phyloP scores from a whole-genome alignment of 2,329 filamentous ascomycete species.

The Pseudogymnoascus pannorum region DNA sequence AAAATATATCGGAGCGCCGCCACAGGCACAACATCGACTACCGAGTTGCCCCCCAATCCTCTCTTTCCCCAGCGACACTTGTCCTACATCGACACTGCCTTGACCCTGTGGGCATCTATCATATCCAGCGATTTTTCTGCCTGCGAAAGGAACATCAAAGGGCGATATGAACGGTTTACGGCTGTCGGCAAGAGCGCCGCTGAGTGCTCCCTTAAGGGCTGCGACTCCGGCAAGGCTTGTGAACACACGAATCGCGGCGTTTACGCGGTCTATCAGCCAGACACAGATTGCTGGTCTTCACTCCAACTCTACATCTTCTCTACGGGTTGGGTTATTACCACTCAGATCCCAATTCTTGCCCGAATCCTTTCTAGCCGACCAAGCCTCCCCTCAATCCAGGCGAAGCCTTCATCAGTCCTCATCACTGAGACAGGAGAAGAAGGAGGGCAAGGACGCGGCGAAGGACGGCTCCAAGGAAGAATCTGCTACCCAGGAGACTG shows the following conservation, averaged over 20 bases:
- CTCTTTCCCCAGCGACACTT: background rate
- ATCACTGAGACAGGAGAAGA: slow-evolving; percentile 23
- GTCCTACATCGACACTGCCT: slow-evolving; percentile 6
- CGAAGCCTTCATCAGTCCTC: slow-evolving; percentile 22
- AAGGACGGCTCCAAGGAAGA: slow-evolving; percentile 12
- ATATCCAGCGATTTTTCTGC: background rate
- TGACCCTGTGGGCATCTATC: background rate
- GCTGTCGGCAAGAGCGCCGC: slow-evolving; percentile 21
- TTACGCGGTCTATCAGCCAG: slow-evolving; percentile 30
- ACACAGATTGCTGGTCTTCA: slow-evolving; percentile 21
- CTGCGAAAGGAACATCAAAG: slow-evolving; percentile 10
- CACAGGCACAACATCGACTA: slow-evolving; percentile 4
- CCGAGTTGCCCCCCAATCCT: slow-evolving; percentile 5
- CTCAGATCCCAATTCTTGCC: slow-evolving; percentile 34
- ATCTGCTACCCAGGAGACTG: slow-evolving; percentile 16
- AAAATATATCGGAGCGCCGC: slow-evolving; percentile 10
- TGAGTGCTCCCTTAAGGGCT: slow-evolving; percentile 24
- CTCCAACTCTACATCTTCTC: slow-evolving; percentile 23
- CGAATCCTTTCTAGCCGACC: slow-evolving; percentile 20
- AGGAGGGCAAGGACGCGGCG: slow-evolving; percentile 5
- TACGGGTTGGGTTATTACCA: slow-evolving; percentile 23
- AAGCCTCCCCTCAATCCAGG: slow-evolving; percentile 12
- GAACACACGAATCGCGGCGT: slow-evolving; percentile 25
- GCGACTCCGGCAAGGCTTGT: slow-evolving; percentile 27
- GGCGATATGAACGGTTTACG: slow-evolving; percentile 26